Base-by-base conservation (phyloP, 2,329 filamentous ascomycete species). In the Lasiodiplodia sp. region DNA sequence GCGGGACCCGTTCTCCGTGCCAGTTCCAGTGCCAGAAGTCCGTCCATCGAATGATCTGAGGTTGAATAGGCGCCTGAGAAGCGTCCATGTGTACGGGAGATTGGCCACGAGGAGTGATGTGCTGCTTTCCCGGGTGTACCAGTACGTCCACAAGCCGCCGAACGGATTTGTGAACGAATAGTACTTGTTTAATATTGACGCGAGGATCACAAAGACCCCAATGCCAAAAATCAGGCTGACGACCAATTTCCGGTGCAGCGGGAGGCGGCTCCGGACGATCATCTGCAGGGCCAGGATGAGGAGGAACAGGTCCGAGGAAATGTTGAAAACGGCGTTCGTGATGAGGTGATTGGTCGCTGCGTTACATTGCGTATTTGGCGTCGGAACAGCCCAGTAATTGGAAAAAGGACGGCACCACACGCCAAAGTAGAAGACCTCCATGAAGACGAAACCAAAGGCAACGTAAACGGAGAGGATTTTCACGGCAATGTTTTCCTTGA, bases 61-160 rank as follows among this genome's bases (percentile, higher is more conserved):
- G 38, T 78, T 75, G 77, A 86, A 86, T 23, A 85, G 72, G 64
- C 85, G 82, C 18, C 83, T 79, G 8, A 86, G 73, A 2, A 86
- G 78, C 1, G 84, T 84, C 84, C 84, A 87, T 14, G 84, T 80
- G 52, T 84, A 82, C 0, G 84, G 84, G 1, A 86, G 74, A 68
- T 86, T 86, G 69, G 84, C 85, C 21, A 87, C 84, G 1, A 85
- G 81, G 51, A 88, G 79, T n/a, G 86, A 84, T 0, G 86, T 86
- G 44, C 82, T 84, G 23, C 83, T 81, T 71, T 88, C 87, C 25
- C 85, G 83, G 5, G 86, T 83, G 71, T 88, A 84, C 83, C 83
- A 84, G 25, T 78, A 76, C 62, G 72, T 81, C 82, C 79, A 84
- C 79, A 73, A 83, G 80, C 67, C 80, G 78, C 40, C 83, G 71